These are phyloP conservation scores for Ganoderma multipileum DNA, from an alignment of 1,284 basidiomycete species.

Conservation along the genomic window DNA sequence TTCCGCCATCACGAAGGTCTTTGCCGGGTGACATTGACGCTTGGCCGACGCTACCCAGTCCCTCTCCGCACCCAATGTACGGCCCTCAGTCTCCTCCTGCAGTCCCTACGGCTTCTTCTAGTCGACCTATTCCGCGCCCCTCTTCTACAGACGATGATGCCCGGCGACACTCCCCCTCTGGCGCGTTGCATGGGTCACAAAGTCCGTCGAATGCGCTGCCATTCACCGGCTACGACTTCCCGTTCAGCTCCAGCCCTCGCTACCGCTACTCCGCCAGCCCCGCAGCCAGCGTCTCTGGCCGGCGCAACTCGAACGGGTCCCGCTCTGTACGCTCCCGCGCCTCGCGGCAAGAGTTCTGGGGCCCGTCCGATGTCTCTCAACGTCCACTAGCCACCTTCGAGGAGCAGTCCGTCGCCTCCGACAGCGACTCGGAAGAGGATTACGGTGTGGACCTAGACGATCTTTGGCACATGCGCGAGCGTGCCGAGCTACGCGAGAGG, in stretches of 20 bases:
- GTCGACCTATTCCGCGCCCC: slow-evolving; percentile 28
- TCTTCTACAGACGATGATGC: slow-evolving; percentile 20
- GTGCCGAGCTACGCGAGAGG: slow-evolving; percentile 21
- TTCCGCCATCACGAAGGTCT: slow-evolving; percentile 30
- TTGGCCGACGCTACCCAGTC: slow-evolving; percentile 27
- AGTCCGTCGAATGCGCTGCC: slow-evolving; percentile 27
- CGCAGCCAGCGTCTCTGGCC: slow-evolving; percentile 20
- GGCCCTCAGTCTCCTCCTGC: slow-evolving; percentile 24
- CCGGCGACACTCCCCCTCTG: slow-evolving; percentile 27
- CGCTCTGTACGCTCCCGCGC: slow-evolving; percentile 38
- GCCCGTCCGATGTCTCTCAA: slow-evolving; percentile 23
- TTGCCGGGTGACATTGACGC: slow-evolving; percentile 27
- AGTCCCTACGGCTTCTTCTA: slow-evolving; percentile 16
- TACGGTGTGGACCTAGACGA: slow-evolving; percentile 42
- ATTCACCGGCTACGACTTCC: slow-evolving; percentile 26
- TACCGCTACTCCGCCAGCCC: slow-evolving; percentile 17
- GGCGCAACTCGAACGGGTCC: slow-evolving; percentile 36
- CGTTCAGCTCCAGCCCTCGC: slow-evolving; percentile 22
- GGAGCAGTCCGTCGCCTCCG: slow-evolving; percentile 44
- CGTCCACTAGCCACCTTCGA: slow-evolving; percentile 36
- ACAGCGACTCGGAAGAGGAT: slow-evolving; percentile 38
- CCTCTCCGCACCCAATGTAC: slow-evolving; percentile 12
- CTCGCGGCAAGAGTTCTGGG: slow-evolving; percentile 33
- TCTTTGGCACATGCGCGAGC: slow-evolving; percentile 26
- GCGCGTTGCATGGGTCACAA: slow-evolving; percentile 25